Conservation (phyloP, 2,329 filamentous ascomycete species). For the Xylariales sp. region DNA sequence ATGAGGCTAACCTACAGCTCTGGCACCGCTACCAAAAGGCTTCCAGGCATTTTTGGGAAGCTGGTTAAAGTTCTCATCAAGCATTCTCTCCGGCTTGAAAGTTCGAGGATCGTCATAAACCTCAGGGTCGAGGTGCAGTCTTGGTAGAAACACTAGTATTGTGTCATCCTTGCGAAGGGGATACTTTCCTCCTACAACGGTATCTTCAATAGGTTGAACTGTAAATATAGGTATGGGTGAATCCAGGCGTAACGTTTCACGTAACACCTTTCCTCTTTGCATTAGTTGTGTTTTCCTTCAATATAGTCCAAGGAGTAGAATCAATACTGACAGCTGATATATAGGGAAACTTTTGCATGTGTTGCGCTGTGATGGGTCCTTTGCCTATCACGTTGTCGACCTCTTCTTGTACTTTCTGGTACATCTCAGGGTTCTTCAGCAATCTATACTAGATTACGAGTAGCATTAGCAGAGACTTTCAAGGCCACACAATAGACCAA, state of each 20-base stretch:
- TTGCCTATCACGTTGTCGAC: slow-evolving; percentile 62
- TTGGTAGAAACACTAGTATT: slow-evolving; percentile 44
- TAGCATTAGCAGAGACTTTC: too few relatives aligned
- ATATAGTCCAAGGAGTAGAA: too few relatives aligned
- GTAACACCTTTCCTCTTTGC: too few relatives aligned
- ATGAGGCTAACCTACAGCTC: too few relatives aligned
- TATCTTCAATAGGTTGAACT: slow-evolving; percentile 49
- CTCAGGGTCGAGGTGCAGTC: slow-evolving; percentile 56
- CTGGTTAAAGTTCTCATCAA: slow-evolving; percentile 62
- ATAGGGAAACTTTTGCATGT: slow-evolving; percentile 62
- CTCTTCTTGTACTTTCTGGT: slow-evolving; percentile 60
- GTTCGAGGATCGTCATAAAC: slow-evolving; percentile 60
- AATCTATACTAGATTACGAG: too few relatives aligned
- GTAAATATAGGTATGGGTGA: slow-evolving; percentile 57
- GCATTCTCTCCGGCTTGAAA: slow-evolving; percentile 68
- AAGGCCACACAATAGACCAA: too few relatives aligned
- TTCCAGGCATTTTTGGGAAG: slow-evolving; percentile 61
- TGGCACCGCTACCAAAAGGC: slow-evolving; percentile 68
- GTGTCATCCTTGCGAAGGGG: slow-evolving; percentile 47
- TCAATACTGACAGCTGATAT: slow-evolving; percentile 50
- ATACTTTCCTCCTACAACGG: slow-evolving; percentile 58
- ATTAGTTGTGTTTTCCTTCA: too few relatives aligned
- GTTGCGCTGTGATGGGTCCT: slow-evolving; percentile 49
- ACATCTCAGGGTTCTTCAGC: slow-evolving; percentile 56
- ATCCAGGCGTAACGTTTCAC: slow-evolving; percentile 61